These are phyloP conservation scores for Ulvella scutata DNA, from an alignment of 139 green algal genomes.

Conservation along the genomic window DNA sequence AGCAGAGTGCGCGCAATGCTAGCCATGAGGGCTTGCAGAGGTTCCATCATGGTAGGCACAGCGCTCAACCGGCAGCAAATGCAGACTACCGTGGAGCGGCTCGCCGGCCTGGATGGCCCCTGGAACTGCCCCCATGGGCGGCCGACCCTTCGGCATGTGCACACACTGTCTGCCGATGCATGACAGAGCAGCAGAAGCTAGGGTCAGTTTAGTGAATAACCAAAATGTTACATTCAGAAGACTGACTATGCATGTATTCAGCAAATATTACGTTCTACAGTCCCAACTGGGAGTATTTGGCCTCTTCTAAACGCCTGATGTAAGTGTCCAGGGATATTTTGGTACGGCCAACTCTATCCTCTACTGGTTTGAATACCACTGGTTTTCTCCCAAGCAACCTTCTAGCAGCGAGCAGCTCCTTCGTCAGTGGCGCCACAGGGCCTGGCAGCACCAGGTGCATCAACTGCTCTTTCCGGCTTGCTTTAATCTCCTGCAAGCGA, in stretches of 20 bases:
- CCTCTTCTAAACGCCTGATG: neutral
- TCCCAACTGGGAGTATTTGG: neutral
- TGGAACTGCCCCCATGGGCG: slow-evolving; percentile 97
- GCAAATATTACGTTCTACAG: neutral
- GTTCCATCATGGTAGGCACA: slow-evolving; percentile 91
- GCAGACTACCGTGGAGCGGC: slow-evolving; percentile 43
- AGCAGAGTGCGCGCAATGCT: slow-evolving; percentile 76
- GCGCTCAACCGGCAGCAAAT: slow-evolving; percentile 46
- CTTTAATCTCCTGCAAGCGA: too few species aligned
- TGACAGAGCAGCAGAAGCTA: neutral
- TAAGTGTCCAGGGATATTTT: neutral
- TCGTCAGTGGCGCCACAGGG: neutral
- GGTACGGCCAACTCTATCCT: neutral
- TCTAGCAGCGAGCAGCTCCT: neutral
- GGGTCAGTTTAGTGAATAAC: too few species aligned
- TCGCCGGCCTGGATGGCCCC: slow-evolving; percentile 59
- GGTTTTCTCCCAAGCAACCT: neutral
- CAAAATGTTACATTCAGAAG: neutral
- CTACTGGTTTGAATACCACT: neutral
- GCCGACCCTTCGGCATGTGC: slow-evolving; percentile 91
- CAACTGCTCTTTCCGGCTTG: neutral
- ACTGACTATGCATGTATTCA: neutral
- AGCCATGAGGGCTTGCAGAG: slow-evolving; percentile 77
- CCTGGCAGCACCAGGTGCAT: neutral
- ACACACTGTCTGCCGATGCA: slow-evolving; percentile 25